phyloP scores from a whole-genome alignment of 2,329 filamentous ascomycete species.

The Aspergillus japonicus region DNA sequence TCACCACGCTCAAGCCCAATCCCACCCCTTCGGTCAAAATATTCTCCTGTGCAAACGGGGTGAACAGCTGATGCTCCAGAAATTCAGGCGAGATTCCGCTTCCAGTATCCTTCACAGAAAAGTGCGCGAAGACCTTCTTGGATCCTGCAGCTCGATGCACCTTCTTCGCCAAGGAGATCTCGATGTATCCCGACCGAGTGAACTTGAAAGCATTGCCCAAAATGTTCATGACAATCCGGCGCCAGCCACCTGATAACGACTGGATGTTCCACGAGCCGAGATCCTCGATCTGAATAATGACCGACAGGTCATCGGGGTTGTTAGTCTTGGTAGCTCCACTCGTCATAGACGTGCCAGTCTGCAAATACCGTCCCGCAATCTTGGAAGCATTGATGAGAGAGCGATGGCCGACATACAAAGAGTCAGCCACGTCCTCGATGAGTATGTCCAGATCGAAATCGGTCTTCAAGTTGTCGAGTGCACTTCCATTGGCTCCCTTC shows the following conservation, averaged over 20 bases:
- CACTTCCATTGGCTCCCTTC: slow-evolving; percentile 1
- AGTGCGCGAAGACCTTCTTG: slow-evolving; percentile 21
- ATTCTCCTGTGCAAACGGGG: slow-evolving; percentile 64
- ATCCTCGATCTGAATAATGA: slow-evolving; percentile 32
- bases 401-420: slow-evolving; percentile 29
- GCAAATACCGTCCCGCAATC: slow-evolving; percentile 12
- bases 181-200: slow-evolving; percentile 33
- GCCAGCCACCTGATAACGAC: slow-evolving; percentile 31
- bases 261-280: slow-evolving; percentile 30
- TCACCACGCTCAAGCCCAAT: slow-evolving; percentile 63
- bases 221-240: slow-evolving; percentile 40
- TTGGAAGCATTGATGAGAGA: slow-evolving; percentile 14
- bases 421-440: slow-evolving; percentile 31
- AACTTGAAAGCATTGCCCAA: slow-evolving; percentile 41
- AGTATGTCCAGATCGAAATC: slow-evolving; percentile 34
- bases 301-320: slow-evolving; percentile 20
- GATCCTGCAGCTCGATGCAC: slow-evolving; percentile 10
- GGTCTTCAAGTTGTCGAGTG: slow-evolving; percentile 25
- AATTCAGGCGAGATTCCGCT: slow-evolving; percentile 62
- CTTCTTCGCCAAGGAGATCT: slow-evolving; percentile 26
- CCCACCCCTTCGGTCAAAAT: slow-evolving; percentile 59
- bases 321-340: neutral
- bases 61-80: slow-evolving; percentile 57
- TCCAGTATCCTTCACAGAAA: slow-evolving; percentile 61
- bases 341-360: slow-evolving; percentile 10